Percentiles rank a stretch among this genome's conserved stretches.
phyloP scores from a whole-genome alignment of 2,329 filamentous ascomycete genomes.

The Fusarium sp. region DNA sequence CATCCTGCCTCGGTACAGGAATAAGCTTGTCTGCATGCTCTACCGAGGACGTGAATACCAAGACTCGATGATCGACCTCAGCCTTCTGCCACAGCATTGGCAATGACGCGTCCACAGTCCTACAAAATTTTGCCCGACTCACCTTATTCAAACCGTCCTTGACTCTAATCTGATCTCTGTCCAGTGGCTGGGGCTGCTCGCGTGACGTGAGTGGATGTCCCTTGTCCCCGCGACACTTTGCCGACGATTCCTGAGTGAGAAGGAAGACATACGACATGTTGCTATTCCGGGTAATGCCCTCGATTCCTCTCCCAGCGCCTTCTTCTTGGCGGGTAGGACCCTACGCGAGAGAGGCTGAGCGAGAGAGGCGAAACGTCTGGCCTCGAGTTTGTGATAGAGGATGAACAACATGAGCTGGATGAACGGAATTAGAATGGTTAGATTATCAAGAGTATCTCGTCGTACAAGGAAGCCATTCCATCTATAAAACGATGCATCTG shows the following conservation, averaged over 20 bases:
- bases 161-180: not conserved
- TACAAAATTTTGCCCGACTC: not conserved
- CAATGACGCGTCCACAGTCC: slow-evolving; percentile 23
- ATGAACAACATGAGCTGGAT: not conserved
- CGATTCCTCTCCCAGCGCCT: not conserved
- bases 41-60: not conserved
- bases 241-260: not conserved
- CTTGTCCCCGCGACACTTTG: not conserved
- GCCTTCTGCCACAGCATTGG: not conserved
- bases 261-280: slow-evolving; percentile 35
- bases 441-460: not conserved
- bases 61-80: not conserved
- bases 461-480: not conserved
- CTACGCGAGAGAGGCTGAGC: slow-evolving; percentile 28
- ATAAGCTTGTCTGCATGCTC: not conserved
- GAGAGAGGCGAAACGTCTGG: not conserved
- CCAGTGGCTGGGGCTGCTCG: slow-evolving; percentile 16
- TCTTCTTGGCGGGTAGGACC: slow-evolving; percentile 5
- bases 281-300: slow-evolving; percentile 30
- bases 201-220: slow-evolving; percentile 12
- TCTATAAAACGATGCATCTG: slow-evolving; percentile 22
- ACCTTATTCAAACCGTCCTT: not conserved
- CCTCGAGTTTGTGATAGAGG: not conserved
- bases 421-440: not conserved
- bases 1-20: not conserved